Evolutionary conservation across 2,329 filamentous ascomycete species (phyloP).

Genomic region (Stemphylium beticola): DNA sequence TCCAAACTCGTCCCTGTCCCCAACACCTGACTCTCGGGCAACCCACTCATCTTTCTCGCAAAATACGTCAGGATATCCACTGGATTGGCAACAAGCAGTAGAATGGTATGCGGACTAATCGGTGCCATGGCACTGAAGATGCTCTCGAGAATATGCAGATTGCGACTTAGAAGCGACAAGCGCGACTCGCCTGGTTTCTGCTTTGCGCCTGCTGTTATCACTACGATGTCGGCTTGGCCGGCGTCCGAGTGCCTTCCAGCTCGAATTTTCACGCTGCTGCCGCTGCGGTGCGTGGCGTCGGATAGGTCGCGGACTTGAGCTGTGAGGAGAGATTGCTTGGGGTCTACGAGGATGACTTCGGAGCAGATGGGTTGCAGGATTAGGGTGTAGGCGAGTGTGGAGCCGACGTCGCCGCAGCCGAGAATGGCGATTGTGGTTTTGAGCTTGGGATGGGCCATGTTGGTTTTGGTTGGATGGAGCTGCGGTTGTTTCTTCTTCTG

Average conservation of each 20-base stretch:
- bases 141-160: conserved; percentile 56
- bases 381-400: conserved; percentile 59
- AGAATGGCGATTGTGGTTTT: conserved; percentile 57
- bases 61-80: conserved; percentile 62
- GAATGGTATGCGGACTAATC: conserved; percentile 55
- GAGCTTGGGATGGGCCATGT: conserved; percentile 36
- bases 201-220: conserved; percentile 63
- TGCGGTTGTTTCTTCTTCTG: neutral
- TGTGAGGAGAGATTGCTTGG: conserved; percentile 54
- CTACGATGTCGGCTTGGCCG: conserved; percentile 60
- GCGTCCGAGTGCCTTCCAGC: conserved; percentile 57
- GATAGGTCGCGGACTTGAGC: conserved; percentile 61
- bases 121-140: conserved; percentile 58
- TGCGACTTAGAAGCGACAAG: conserved; percentile 56
- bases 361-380: conserved; percentile 58
- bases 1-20: conserved; percentile 63
- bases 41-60: conserved; percentile 55
- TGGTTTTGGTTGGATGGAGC: neutral
- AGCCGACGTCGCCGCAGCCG: conserved; percentile 59
- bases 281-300: conserved; percentile 57
- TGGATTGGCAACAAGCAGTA: conserved; percentile 62
- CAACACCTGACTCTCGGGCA: conserved; percentile 58
- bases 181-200: conserved; percentile 56
- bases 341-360: conserved; percentile 62
- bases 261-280: conserved; percentile 53